Evolutionary conservation across 1,284 basidiomycete species (phyloP).

Genomic region (Ustilago tritici): DNA sequence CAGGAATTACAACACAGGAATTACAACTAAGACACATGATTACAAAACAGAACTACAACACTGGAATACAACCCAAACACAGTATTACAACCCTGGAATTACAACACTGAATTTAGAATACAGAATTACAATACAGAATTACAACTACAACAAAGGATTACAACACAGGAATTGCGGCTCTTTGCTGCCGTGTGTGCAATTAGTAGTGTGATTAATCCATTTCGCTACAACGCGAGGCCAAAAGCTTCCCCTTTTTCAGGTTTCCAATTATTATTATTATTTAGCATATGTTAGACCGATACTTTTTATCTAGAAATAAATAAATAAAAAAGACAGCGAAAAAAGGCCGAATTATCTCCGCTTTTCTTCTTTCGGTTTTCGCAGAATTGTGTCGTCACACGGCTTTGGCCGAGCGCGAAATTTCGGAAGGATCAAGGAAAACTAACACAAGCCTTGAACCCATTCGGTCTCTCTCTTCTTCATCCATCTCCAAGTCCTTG

Average conservation of each 20-base stretch:
- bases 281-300: neutral
- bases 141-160: too few relatives aligned
- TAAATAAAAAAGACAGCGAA: neutral
- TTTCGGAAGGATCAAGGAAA: neutral
- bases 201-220: too few relatives aligned
- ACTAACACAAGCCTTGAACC: constrained; percentile 1
- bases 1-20: too few relatives aligned
- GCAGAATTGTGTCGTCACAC: constrained; percentile 1
- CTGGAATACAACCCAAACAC: too few relatives aligned
- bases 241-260: neutral
- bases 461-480: neutral
- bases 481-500: neutral
- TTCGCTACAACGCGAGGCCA: neutral
- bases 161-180: too few relatives aligned
- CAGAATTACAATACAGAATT: too few relatives aligned
- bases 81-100: too few relatives aligned
- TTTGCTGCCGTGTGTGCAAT: too few relatives aligned
- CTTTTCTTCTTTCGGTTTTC: neutral
- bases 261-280: neutral
- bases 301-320: neutral
- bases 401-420: constrained; percentile 4
- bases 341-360: constrained; percentile 5
- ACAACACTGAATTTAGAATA: too few relatives aligned
- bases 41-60: too few relatives aligned
- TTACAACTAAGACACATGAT: too few relatives aligned